Base-by-base conservation (phyloP, 2,329 filamentous ascomycete genomes). In the Thelonectria blattea region DNA sequence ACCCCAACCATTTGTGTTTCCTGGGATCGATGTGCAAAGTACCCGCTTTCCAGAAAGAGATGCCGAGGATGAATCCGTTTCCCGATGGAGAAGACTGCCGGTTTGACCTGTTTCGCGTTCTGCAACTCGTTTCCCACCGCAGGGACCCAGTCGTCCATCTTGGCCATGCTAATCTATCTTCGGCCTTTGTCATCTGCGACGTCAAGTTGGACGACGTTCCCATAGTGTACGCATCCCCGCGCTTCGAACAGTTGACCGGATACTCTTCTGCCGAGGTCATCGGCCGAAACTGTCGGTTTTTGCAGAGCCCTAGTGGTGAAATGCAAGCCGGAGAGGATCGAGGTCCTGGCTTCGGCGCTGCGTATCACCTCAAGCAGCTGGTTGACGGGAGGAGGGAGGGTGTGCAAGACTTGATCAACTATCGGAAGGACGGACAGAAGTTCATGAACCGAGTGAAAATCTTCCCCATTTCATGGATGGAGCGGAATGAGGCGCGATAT, bases 141-240 rank as follows among this genome's bases (percentile, higher is more conserved):
- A 30, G 9, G 9, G 27, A 30, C 27, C 27, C 27, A 30, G 27
- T 30, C 27, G 93, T 97, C 58, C 89, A 95, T 64, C 91, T 98
- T 37, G 94, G 93, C 15, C 91, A 92, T 3, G 93, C 97, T 20
- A 94, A 97, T 74, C 84, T 97, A 78, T 97, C 94, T 1, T 97
- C 94, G 74, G 93, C 94, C 1, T 97, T 98, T 74, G 92, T 97
- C 32, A 92, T 97, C 12, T 97, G 92, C 75, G 93, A 97, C 74
- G 87, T 93, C n/a, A 88, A 88, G 15, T 86, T 90, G 77, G 89
- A 93, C 66, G 94, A 97, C 76, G 89, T 90, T 62, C 94, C 94
- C 1, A 97, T 98, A 65, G 89, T 97, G 27, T 97, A 97, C 73
- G 93, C 93, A 58, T 97, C 94, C 1, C 92, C 97, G 65, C 95